Base-by-base conservation (phyloP, 2,329 filamentous ascomycete genomes). In the Helotiales sp. region DNA sequence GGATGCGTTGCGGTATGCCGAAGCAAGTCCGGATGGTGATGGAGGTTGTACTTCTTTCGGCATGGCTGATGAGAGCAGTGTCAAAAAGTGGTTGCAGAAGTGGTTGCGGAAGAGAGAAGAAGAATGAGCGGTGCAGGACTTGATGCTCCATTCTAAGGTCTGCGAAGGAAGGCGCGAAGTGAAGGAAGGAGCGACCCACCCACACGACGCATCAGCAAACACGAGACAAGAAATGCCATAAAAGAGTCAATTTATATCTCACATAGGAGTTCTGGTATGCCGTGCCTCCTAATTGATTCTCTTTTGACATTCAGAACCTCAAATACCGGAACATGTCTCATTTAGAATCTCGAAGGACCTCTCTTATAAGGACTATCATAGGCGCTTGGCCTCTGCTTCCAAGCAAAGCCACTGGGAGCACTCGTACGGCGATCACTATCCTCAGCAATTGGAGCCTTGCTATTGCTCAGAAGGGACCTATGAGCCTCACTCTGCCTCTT, bases 341-440 rank as follows among this genome's bases (percentile, higher is more conserved):
- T n/a, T 63, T 52, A 67, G 42, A 64, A 69, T 38, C 67, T 65
- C 42, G 67, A 67, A 33, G 67, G 65, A 10, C 59, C 59, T 46
- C 64, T 67, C 31, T 62, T 65, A 24, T 65, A 65, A n/a, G 66
- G 60, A 48, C 63, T 66, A 15, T 63, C 64, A 54, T 59, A 58
- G 17, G 47, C 61, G 5, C 59, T 60, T 30, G 59, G 44, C 46
- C 55, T 61, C 27, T 52, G 48, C 42, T 47, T 63, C 15, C 57
- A 10, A 17, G 55, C 61, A 49, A 61, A 61, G 38, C 52, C 40
- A 19, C 1, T 29, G 33, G 65, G 63, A 52, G 61, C 61, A 60
- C 66, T 66, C 24, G 54, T 63, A 13, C 66, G 54, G 30, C 66
- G 56, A 34, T 65, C 64, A 50, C 56, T 52, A 8, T 60, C 64